Evolutionary conservation across 2,329 filamentous ascomycete species (phyloP), one percentile per base, ranked within the genome.

Genomic region (Biscogniauxia mediterranea): DNA sequence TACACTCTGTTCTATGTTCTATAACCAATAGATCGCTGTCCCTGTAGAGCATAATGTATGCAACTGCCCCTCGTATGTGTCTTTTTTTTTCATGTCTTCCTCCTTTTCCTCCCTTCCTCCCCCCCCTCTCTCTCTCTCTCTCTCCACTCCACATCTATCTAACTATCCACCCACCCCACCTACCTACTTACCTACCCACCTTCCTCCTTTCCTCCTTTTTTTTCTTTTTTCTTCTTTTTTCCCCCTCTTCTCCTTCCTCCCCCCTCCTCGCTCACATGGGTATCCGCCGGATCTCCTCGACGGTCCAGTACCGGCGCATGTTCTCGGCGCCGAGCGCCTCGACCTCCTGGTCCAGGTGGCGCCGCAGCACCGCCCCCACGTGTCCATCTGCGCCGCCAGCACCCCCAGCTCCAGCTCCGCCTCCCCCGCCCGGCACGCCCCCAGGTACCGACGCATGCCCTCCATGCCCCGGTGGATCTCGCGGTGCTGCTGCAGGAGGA

Each of bases 311-410:
- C 75, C 81, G 86, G 68, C 91, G 83, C 93, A 97, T 96, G 73
- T 94, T 96, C 75, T 95, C 90, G 52, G 92, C 92, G 1, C 89
- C 85, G 32, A 97, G 75, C 66, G 90, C 85, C 74, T 81, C 79
- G 7, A 97, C 92, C 81, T 97, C 93, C 69, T 93, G 88, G 69
- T 95, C 91, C 62, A 97, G 78, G 81, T 97, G 93, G 70, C 79
- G 80, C 90, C 92, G 94, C 55, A 97, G 74, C 64, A 96, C 90
- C 9, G 80, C 11, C 90, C 90, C 85, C 93, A 97, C 4, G 75
- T 75, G 74, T 96, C 90, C 87, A 96, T 88, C 70, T 91, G 83
- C 42, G 75, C 79, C 78, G 87, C 89, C 74, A 97, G 73, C 70
- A 86, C 85, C 17, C 59, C 65, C 70, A 86, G 71, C 62, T 83